These are phyloP conservation scores for Mollisiaceae sp. DNA, from an alignment of 2,329 filamentous ascomycete species.

Conservation along the genomic window DNA sequence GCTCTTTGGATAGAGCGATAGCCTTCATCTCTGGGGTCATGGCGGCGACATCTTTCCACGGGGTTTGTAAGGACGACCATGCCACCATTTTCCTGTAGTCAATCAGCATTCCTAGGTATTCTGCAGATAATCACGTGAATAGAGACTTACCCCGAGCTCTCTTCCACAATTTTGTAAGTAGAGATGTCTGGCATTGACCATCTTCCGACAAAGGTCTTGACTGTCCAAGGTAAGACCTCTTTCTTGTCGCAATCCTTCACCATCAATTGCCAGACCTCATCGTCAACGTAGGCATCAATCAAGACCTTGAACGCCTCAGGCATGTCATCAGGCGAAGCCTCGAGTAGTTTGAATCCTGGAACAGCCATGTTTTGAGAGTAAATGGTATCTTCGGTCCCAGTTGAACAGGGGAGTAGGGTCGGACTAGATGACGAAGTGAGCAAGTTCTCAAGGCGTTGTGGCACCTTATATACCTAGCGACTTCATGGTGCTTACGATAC, in stretches of 20 bases:
- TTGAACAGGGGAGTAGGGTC: neutral
- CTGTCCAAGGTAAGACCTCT: constrained; percentile 31
- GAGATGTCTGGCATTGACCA: constrained; percentile 34
- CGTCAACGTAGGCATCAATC: constrained; percentile 24
- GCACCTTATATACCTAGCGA: too few relatives aligned
- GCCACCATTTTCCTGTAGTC: constrained; percentile 31
- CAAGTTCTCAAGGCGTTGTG: too few relatives aligned
- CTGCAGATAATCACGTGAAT: neutral
- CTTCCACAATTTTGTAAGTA: constrained; percentile 30
- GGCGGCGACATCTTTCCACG: constrained; percentile 28
- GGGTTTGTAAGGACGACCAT: constrained; percentile 32
- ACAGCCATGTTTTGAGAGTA: neutral
- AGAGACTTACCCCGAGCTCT: constrained; percentile 24
- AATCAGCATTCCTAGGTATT: neutral
- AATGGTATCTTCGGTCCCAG: neutral
- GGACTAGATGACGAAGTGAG: neutral
- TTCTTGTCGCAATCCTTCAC: constrained; percentile 23
- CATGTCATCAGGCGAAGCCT: constrained; percentile 25
- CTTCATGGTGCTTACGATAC: too few relatives aligned
- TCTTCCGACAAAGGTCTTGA: constrained; percentile 23
- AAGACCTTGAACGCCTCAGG: constrained; percentile 28
- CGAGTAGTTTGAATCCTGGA: constrained; percentile 15
- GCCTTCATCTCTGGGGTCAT: constrained; percentile 29
- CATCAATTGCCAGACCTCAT: constrained; percentile 27
- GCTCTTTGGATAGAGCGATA: constrained; percentile 11